Evolutionary conservation across 352 stramenopile genomes (phyloP), one percentile per base, ranked within the genome.

Genomic region (Pythium aristosporum): DNA sequence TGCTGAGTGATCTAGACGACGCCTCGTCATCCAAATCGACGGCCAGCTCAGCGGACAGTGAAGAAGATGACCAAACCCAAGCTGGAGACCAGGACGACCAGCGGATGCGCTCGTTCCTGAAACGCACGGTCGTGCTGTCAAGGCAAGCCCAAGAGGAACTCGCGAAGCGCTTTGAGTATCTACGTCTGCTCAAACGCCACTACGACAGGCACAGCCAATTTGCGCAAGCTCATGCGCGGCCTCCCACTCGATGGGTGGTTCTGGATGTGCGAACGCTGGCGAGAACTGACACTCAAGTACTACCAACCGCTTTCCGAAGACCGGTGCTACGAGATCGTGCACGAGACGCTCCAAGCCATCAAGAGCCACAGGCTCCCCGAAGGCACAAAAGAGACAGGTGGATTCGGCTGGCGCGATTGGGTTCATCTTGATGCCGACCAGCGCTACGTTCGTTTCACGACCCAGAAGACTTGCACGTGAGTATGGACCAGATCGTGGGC

Each of bases 201-300:
- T 41, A 41, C 36, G 36, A 41, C n/a, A 41, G 12, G 36, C 36
- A 41, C 36, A 7, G 36, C 36, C 49, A 57, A 20, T 36, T 63
- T 58, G 6, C 34, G n/a, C n/a, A 61, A 61, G 25, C 43, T 61
- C n/a, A n/a, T n/a, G n/a, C n/a, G n/a, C n/a, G n/a, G n/a, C n/a
- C n/a, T n/a, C n/a, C n/a, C n/a, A n/a, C n/a, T n/a, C n/a, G 42
- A 62, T 16, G 25, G 36, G n/a, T 62, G 55, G 55, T 30, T 39
- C 32, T 62, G 42, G 28, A 52, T 18, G 2, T 62, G 55, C 30
- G 55, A 62, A 42, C 41, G 55, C 5, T 62, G 55, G 55, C 44
- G 28, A 5, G 32, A 5, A 9, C 32, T 36, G 5, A 9, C 32
- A 36, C 32, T 36, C 5, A 16, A 44, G 23, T 46, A 36, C 42